Conservation (phyloP, 805 yeast species). For the Metschnikowia anglica region DNA sequence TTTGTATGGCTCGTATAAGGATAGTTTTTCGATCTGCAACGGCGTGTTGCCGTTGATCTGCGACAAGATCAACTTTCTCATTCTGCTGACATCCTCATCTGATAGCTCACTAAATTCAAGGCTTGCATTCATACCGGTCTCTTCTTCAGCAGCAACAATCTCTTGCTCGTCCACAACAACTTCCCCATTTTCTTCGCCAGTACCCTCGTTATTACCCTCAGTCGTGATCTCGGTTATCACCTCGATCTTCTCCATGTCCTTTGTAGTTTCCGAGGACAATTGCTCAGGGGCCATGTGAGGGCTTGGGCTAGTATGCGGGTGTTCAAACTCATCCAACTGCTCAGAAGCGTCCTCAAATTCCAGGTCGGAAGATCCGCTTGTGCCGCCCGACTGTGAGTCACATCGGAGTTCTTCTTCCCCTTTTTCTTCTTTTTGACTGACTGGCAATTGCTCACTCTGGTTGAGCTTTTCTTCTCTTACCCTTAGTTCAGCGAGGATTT, state of each 20-base stretch:
- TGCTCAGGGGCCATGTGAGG: not conserved
- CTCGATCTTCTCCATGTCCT: not conserved
- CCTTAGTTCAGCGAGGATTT: slow-evolving; percentile 1
- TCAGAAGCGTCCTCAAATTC: slow-evolving; percentile 6
- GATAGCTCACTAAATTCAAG: not conserved
- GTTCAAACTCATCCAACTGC: not conserved
- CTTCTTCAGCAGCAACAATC: no score
- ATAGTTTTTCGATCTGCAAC: slow-evolving; percentile 10
- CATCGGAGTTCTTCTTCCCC: not conserved
- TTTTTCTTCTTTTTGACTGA: not conserved
- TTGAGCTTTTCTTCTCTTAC: slow-evolving; percentile 2
- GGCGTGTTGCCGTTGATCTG: slow-evolving; percentile 16
- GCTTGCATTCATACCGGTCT: no score
- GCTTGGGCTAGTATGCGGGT: not conserved
- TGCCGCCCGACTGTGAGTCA: not conserved
- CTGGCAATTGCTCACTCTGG: not conserved
- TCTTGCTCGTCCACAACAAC: not conserved
- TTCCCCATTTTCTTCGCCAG: not conserved
- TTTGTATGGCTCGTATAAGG: slow-evolving; percentile 33
- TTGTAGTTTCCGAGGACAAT: not conserved
- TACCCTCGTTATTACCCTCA: not conserved
- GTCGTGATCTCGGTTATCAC: not conserved
- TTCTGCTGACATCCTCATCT: slow-evolving; percentile 9
- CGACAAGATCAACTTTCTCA: slow-evolving; percentile 10
- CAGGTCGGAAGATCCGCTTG: slow-evolving; percentile 3